Evolutionary conservation across 345 rosid species (phyloP).

Genomic region (Lenwebbia sp.): DNA sequence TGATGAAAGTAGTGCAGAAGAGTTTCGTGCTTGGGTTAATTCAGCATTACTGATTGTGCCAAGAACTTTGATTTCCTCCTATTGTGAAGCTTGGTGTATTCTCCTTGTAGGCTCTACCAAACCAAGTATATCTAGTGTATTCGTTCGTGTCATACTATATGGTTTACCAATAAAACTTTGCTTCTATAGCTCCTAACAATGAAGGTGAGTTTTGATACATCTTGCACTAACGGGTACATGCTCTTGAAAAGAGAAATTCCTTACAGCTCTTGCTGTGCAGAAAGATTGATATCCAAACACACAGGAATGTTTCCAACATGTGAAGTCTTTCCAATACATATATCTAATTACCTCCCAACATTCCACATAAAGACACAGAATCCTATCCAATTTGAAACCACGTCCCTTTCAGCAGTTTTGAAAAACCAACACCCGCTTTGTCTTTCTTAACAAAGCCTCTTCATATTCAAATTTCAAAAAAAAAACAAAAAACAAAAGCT

Average conservation of each 20-base stretch:
- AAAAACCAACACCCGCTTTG: background rate
- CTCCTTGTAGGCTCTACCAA: background rate
- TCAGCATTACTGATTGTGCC: background rate
- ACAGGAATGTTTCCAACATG: background rate
- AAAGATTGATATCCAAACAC: background rate
- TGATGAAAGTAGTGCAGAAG: background rate
- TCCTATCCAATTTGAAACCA: background rate
- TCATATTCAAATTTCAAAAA: background rate
- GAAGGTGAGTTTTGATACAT: background rate
- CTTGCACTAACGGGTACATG: background rate
- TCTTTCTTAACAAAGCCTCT: background rate
- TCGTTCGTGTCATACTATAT: background rate
- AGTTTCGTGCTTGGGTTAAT: background rate
- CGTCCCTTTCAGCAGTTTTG: background rate
- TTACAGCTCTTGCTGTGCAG: background rate
- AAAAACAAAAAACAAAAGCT: rapidly evolving
- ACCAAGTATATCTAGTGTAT: background rate
- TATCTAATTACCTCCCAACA: background rate
- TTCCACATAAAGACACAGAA: background rate
- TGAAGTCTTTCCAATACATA: background rate
- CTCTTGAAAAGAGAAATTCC: background rate
- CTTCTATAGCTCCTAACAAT: background rate
- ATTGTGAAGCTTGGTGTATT: background rate
- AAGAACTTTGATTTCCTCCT: background rate
- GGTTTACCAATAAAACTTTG: background rate